phyloP scores from a whole-genome alignment of 495 filamentous ascomycete species.

The Penicillium longicatenatum region DNA sequence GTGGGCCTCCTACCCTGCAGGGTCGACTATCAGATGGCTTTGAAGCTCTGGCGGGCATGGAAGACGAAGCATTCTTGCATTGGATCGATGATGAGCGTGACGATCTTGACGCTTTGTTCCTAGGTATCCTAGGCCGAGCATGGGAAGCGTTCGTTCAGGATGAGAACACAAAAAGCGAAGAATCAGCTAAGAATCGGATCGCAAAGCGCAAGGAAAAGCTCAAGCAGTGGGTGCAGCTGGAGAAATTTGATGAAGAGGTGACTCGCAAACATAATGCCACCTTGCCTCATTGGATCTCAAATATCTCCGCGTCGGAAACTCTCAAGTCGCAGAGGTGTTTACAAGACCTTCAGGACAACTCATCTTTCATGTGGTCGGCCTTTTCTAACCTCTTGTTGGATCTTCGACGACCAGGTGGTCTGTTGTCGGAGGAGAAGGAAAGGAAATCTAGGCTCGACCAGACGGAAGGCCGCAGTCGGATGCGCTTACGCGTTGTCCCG shows the following conservation, averaged over 20 bases:
- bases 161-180: slow-evolving; percentile 76
- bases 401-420: slow-evolving; percentile 72
- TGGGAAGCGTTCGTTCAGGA: slow-evolving; percentile 84
- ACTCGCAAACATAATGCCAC: slow-evolving; percentile 78
- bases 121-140: slow-evolving; percentile 69
- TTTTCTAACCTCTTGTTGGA: slow-evolving; percentile 74
- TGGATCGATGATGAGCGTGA: slow-evolving; percentile 88
- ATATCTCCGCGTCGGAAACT: slow-evolving; percentile 89
- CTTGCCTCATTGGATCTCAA: slow-evolving; percentile 87
- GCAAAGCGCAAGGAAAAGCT: slow-evolving; percentile 79
- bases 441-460: slow-evolving; percentile 89
- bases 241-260: slow-evolving; percentile 65
- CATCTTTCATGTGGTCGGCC: slow-evolving; percentile 68
- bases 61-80: slow-evolving; percentile 79
- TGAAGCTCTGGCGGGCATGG: slow-evolving; percentile 78
- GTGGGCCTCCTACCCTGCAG: slow-evolving; percentile 69
- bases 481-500: slow-evolving; percentile 83
- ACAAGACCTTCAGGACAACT: slow-evolving; percentile 91
- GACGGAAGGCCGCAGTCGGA: slow-evolving; percentile 93
- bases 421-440: slow-evolving; percentile 66
- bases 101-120: slow-evolving; percentile 79
- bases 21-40: slow-evolving; percentile 75
- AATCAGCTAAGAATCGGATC: slow-evolving; percentile 66
- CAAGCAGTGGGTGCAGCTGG: slow-evolving; percentile 71
- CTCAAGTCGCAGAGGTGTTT: slow-evolving; percentile 82